Evolutionary conservation across 2,329 filamentous ascomycete species (phyloP), one percentile per base, ranked within the genome.

Genomic region (Cercospora brassicicola): DNA sequence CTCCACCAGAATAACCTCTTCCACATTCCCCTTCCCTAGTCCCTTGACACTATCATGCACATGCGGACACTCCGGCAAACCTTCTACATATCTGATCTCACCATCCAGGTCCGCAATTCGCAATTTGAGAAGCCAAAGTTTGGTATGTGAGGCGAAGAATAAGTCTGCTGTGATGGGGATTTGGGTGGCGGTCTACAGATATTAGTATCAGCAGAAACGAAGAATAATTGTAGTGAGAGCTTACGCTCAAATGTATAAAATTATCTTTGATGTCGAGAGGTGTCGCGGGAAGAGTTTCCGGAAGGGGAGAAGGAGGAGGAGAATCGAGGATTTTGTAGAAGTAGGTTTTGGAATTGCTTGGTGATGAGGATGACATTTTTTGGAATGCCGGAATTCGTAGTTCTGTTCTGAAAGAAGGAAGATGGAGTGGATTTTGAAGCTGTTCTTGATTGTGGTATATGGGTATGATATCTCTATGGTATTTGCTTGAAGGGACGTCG

Each of bases 271-370:
- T 59, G 64, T 77, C 76, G 10, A 77, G 65, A 6, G 67, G 56
- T 0, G 73, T 74, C 20, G 68, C 13, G 1, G 73, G 72, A 4
- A 76, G 69, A 4, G 71, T 73, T n/a, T 65, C 62, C 4, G 76
- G 74, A 0, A 77, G 65, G 3, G 76, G 74, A 8, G 66, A 61
- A 11, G 64, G 70, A 1, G 74, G 72, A 7, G 70, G 26, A 1
- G 57, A 13, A 31, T 73, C 71, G 48, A 77, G 72, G 62, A 77
- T 76, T 36, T 77, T 77, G 73, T 77, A 77, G 56, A 73, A 74
- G 67, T 72, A 73, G 56, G 59, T 71, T 33, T 71, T 67, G 36
- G 53, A 73, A 45, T 51, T 45, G 60, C 18, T 70, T 31, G 70
- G 72, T 70, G 30, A 4, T 62, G 57, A 60, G 23, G 28, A 8